Evolutionary conservation across 345 rosid genomes (phyloP).

Genomic region (Garcia nutans): DNA sequence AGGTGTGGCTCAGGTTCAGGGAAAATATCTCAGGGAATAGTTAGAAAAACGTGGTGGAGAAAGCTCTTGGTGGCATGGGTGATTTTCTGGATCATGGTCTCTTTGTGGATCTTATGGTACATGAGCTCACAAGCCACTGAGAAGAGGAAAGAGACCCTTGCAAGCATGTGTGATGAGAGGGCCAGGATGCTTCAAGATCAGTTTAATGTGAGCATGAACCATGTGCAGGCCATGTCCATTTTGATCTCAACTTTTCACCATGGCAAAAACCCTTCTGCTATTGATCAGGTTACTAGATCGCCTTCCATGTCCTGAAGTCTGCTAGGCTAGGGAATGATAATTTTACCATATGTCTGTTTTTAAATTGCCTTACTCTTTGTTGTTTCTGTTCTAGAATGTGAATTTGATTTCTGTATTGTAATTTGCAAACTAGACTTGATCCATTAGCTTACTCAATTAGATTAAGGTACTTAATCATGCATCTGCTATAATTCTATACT

Average conservation of each 20-base stretch:
- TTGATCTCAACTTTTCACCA: constrained; percentile 94
- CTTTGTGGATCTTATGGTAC: constrained; percentile 55
- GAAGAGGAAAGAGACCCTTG: constrained; percentile 72
- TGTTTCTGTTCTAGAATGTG: constrained; percentile 9
- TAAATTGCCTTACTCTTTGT: constrained; percentile 9
- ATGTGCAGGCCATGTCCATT: constrained; percentile 94
- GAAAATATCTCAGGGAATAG: constrained; percentile 46
- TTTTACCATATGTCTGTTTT: constrained; percentile 9
- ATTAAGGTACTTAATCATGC: constrained; percentile 10
- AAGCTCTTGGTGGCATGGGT: constrained; percentile 63
- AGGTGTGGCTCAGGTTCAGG: constrained; percentile 57
- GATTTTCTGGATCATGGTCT: constrained; percentile 45
- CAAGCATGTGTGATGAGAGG: constrained; percentile 94
- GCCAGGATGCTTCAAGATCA: constrained; percentile 98
- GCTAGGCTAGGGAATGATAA: constrained; percentile 7
- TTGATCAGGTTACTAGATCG: constrained; percentile 72
- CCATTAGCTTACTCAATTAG: constrained; percentile 5
- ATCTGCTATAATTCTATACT: background rate
- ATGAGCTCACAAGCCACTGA: constrained; percentile 74
- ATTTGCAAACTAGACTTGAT: constrained; percentile 6
- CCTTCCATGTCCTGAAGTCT: constrained; percentile 7
- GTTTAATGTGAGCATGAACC: constrained; percentile 98
- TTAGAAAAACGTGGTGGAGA: constrained; percentile 59
- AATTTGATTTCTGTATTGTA: constrained; percentile 4
- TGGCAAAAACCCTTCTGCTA: constrained; percentile 83